These are phyloP conservation scores for Xylariaceae sp. DNA, from an alignment of 2,329 filamentous ascomycete genomes.

Conservation along the genomic window DNA sequence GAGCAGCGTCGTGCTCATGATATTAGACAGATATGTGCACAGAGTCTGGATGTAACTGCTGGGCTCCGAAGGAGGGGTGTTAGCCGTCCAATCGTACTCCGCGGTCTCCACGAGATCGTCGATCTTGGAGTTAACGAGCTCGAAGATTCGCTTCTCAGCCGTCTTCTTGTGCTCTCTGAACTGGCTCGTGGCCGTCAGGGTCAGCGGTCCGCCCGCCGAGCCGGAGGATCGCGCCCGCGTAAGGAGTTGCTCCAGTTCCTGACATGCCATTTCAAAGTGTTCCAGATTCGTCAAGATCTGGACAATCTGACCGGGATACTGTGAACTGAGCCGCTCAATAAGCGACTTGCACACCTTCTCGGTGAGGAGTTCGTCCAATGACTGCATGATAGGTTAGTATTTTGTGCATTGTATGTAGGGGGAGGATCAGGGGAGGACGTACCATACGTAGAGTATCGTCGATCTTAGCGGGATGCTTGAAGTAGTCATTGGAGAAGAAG, in stretches of 20 bases:
- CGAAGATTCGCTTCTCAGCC: conserved; percentile 95
- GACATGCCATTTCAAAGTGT: conserved; percentile 91
- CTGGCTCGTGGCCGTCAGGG: conserved; percentile 74
- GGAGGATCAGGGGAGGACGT: conserved; percentile 17
- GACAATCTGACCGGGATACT: conserved; percentile 95
- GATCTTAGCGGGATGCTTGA: conserved; percentile 82
- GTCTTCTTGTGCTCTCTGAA: conserved; percentile 91
- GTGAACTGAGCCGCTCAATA: conserved; percentile 80
- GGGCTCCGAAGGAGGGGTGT: conserved; percentile 61
- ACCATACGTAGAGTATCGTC: conserved; percentile 83
- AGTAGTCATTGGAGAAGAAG: conserved; percentile 94
- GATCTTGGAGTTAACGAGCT: conserved; percentile 97
- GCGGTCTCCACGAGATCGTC: conserved; percentile 95
- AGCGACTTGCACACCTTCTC: conserved; percentile 87
- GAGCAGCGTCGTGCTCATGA: conserved; percentile 91
- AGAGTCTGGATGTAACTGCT: conserved; percentile 95
- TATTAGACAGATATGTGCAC: conserved; percentile 87
- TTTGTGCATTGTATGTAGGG: conserved; percentile 8
- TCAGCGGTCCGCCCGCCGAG: conserved; percentile 73
- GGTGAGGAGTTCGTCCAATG: conserved; percentile 89
- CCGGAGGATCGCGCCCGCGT: conserved; percentile 78
- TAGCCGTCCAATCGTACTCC: conserved; percentile 80
- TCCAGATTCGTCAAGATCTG: conserved; percentile 97
- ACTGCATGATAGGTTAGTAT: conserved; percentile 42
- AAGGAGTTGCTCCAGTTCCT: conserved; percentile 80